Evolutionary conservation across 1,284 basidiomycete species (phyloP).

Genomic region (Stygiomarasmius scandens): DNA sequence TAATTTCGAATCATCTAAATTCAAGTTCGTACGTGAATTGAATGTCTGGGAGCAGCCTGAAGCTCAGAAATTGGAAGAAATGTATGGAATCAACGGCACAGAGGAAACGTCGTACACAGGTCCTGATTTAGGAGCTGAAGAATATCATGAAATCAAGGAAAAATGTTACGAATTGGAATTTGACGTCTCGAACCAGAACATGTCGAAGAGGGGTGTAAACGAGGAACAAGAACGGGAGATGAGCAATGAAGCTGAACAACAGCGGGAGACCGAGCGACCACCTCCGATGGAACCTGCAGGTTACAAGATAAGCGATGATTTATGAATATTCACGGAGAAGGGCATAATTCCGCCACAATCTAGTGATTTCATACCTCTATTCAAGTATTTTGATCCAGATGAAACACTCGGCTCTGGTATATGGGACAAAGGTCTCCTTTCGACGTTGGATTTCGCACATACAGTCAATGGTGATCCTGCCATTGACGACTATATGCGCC

Average conservation of each 20-base stretch:
- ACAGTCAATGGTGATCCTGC: neutral
- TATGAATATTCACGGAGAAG: too few species aligned
- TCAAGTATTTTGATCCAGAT: neutral
- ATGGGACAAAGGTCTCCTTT: neutral
- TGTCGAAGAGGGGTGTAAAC: too few species aligned
- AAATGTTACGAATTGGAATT: slow-evolving; percentile 12
- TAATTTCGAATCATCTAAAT: slow-evolving; percentile 14
- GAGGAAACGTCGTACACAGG: too few species aligned
- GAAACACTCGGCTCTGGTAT: slow-evolving; percentile 7
- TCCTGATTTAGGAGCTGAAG: too few species aligned
- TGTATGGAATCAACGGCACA: slow-evolving; percentile 33
- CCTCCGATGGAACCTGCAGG: slow-evolving; percentile 22
- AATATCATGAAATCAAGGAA: too few species aligned
- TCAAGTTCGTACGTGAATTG: neutral
- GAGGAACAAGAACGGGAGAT: slow-evolving; percentile 56
- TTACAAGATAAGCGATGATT: too few species aligned
- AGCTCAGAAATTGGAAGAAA: slow-evolving; percentile 37
- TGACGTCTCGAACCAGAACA: too few species aligned
- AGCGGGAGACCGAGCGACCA: slow-evolving; percentile 40
- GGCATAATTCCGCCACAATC: too few species aligned
- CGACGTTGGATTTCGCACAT: neutral
- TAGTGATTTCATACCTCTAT: too few species aligned
- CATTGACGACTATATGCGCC: slow-evolving; percentile 31
- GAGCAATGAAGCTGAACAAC: slow-evolving; percentile 42
- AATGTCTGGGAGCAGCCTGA: slow-evolving; percentile 41